These are phyloP conservation scores for Podospora sp. DNA, from an alignment of 495 filamentous ascomycete species.

Conservation along the genomic window DNA sequence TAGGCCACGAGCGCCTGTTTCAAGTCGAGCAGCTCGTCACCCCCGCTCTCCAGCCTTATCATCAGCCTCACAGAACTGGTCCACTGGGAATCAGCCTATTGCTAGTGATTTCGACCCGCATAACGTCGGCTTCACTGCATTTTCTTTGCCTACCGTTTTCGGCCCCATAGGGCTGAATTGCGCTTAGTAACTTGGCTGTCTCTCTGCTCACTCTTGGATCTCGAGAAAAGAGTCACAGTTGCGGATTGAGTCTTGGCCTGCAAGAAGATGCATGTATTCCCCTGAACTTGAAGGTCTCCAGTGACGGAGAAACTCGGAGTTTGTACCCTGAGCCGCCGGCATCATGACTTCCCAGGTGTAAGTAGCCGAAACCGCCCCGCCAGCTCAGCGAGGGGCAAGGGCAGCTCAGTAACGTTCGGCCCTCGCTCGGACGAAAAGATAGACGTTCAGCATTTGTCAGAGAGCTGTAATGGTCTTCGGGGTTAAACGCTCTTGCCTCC, in stretches of 20 bases:
- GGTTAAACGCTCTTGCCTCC: no score
- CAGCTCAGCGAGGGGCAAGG: not conserved
- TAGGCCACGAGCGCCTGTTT: not conserved
- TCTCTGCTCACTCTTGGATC: not conserved
- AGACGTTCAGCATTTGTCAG: no score
- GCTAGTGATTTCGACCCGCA: not conserved
- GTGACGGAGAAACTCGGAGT: not conserved
- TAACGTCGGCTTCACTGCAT: not conserved
- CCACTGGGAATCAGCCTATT: not conserved
- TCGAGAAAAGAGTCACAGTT: no score
- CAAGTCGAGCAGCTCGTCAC: not conserved
- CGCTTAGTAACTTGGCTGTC: constrained; percentile 1
- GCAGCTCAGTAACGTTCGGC: not conserved
- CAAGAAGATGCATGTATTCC: no score
- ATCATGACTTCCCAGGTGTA: not conserved
- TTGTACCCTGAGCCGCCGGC: not conserved
- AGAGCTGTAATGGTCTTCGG: no score
- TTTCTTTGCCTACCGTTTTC: not conserved
- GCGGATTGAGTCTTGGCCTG: no score
- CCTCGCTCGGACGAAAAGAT: not conserved
- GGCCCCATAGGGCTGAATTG: constrained; percentile 4
- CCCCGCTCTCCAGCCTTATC: not conserved
- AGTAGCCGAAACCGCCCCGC: not conserved
- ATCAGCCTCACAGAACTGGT: not conserved
- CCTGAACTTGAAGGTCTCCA: not conserved